Evolutionary conservation across 495 filamentous ascomycete genomes (phyloP).

Genomic region (Mycothermus thermophilus): DNA sequence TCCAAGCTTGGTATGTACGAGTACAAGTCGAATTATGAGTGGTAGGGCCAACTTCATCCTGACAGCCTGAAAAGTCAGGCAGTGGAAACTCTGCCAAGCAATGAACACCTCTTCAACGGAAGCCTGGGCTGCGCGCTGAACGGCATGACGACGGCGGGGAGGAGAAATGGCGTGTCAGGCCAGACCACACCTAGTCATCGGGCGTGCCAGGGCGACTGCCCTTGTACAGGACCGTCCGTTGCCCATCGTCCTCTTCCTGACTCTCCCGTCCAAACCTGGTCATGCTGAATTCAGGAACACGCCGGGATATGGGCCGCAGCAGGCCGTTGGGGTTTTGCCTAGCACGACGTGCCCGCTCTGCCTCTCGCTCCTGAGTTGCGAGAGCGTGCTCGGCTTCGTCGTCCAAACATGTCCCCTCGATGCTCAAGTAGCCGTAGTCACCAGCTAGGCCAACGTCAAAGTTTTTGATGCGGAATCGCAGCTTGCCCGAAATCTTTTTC

Average conservation of each 20-base stretch:
- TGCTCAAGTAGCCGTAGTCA: conserved; percentile 34
- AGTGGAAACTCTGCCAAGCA: no score
- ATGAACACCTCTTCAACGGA: no score
- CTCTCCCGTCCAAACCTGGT: conserved; percentile 33
- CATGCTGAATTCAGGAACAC: conserved; percentile 34
- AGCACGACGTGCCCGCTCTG: conserved; percentile 16
- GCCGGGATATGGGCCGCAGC: conserved; percentile 22
- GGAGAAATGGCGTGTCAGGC: conserved; percentile 12
- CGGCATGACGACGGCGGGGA: conserved; percentile 9
- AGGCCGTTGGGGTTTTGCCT: conserved; percentile 19
- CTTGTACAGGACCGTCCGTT: conserved; percentile 18
- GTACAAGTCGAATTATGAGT: no score
- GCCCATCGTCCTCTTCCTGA: conserved; percentile 21
- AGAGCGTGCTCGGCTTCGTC: conserved; percentile 28
- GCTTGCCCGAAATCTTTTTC: conserved; percentile 25
- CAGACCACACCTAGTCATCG: conserved; percentile 25
- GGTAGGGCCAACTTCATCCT: no score
- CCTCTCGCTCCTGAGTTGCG: conserved; percentile 23
- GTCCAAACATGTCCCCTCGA: conserved; percentile 34
- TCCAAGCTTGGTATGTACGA: no score
- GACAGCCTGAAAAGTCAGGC: no score
- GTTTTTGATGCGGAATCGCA: conserved; percentile 36
- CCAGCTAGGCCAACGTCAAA: conserved; percentile 37
- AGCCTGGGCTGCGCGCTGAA: conserved; percentile 4
- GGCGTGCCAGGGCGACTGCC: conserved; percentile 22